Evolutionary conservation across 2,329 filamentous ascomycete species (phyloP).

Genomic region (Nemania bipapillata): DNA sequence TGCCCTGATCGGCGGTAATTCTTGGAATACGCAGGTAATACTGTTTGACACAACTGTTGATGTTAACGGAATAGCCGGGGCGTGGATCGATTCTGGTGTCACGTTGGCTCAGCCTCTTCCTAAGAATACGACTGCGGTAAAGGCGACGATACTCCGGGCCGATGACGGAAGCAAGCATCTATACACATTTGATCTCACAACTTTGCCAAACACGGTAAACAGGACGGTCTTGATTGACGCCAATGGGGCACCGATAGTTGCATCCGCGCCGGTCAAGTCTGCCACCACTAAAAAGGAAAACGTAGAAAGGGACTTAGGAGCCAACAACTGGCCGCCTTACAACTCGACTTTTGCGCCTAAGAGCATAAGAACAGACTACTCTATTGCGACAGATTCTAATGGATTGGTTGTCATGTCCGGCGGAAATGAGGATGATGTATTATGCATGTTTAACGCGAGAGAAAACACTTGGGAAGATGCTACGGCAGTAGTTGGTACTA

Average conservation of each 20-base stretch:
- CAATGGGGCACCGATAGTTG: constrained; percentile 64
- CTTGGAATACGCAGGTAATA: constrained; percentile 74
- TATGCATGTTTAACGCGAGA: constrained; percentile 81
- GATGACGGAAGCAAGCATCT: constrained; percentile 82
- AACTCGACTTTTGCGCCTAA: constrained; percentile 78
- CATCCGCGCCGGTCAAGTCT: constrained; percentile 57
- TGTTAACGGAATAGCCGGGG: constrained; percentile 53
- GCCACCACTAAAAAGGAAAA: constrained; percentile 41
- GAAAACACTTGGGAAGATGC: constrained; percentile 83
- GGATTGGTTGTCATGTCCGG: constrained; percentile 83
- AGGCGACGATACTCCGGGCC: constrained; percentile 74
- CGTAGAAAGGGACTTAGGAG: constrained; percentile 61
- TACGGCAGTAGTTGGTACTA: constrained; percentile 67
- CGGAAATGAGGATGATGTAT: constrained; percentile 71
- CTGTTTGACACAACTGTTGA: constrained; percentile 68
- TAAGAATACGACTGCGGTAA: constrained; percentile 66
- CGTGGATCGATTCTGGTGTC: constrained; percentile 74
- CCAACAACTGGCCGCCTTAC: constrained; percentile 78
- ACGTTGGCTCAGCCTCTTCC: constrained; percentile 70
- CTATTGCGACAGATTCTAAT: constrained; percentile 72
- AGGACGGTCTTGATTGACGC: constrained; percentile 74
- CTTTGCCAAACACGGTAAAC: constrained; percentile 78
- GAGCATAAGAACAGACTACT: constrained; percentile 72
- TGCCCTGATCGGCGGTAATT: constrained; percentile 77
- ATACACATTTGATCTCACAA: constrained; percentile 79